phyloP scores from a whole-genome alignment of 106 monocot genomes.

The Gastrodia elata region DNA sequence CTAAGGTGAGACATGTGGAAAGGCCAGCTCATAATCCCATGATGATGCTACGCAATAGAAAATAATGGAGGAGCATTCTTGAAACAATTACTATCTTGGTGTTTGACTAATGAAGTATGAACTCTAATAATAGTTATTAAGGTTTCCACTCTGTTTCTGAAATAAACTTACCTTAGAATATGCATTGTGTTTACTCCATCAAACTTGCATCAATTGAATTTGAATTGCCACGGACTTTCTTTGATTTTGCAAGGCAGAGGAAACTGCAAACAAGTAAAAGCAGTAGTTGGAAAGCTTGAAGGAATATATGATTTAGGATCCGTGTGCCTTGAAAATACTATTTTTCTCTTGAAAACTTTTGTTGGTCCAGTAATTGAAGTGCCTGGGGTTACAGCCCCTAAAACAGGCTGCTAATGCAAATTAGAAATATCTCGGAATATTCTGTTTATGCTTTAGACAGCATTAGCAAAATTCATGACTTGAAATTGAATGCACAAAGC shows the following conservation, averaged over 20 bases:
- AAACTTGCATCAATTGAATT: not conserved
- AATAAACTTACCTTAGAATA: not conserved
- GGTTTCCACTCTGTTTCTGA: not conserved
- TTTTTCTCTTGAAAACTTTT: not conserved
- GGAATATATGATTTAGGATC: not conserved
- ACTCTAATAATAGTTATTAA: not conserved
- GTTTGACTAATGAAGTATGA: not conserved
- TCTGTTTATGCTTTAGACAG: not conserved
- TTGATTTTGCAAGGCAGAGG: not conserved
- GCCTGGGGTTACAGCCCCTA: not conserved
- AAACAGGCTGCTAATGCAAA: not conserved
- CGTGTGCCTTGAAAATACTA: not conserved
- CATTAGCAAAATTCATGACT: not conserved
- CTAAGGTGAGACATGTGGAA: not conserved
- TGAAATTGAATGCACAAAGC: not conserved
- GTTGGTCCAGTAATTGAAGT: not conserved
- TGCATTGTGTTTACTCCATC: not conserved
- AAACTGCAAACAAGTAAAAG: not conserved
- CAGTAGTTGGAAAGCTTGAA: not conserved
- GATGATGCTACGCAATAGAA: not conserved
- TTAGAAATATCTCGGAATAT: not conserved
- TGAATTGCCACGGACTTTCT: not conserved
- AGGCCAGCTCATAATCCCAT: not conserved
- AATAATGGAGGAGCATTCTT: not conserved
- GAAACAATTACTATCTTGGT: too few relatives aligned